These are phyloP conservation scores for Pseudogymnoascus sp. DNA, from an alignment of 2,329 filamentous ascomycete species.

Conservation along the genomic window DNA sequence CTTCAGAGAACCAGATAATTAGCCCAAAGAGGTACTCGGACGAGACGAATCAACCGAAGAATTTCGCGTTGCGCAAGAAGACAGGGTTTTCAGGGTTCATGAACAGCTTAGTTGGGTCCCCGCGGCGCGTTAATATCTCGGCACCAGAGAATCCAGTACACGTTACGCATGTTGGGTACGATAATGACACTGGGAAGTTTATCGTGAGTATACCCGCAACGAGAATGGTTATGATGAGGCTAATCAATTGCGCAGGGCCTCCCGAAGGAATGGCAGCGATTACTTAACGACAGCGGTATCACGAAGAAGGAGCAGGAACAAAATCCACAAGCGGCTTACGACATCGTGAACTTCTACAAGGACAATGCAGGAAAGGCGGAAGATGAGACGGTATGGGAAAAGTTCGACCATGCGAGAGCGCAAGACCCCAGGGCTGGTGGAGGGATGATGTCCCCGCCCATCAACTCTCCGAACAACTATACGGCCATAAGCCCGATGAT, in stretches of 20 bases:
- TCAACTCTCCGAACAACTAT: constrained; percentile 48
- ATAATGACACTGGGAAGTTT: constrained; percentile 92
- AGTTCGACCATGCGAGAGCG: constrained; percentile 81
- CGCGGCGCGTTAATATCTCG: constrained; percentile 90
- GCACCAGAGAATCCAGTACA: constrained; percentile 95
- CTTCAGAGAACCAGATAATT: constrained; percentile 39
- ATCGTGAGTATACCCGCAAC: constrained; percentile 50
- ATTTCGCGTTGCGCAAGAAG: constrained; percentile 64
- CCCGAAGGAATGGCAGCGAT: constrained; percentile 94
- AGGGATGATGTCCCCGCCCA: constrained; percentile 20
- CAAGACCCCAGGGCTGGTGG: constrained; percentile 37
- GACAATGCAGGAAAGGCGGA: constrained; percentile 74
- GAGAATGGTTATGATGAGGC: not conserved
- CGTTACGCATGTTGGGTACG: constrained; percentile 95
- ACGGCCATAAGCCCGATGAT: constrained; percentile 55
- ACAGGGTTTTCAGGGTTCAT: constrained; percentile 83
- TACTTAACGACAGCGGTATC: constrained; percentile 92
- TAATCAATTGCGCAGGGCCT: constrained; percentile 57
- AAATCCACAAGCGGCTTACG: constrained; percentile 89
- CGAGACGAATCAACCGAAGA: constrained; percentile 60
- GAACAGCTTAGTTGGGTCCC: constrained; percentile 74
- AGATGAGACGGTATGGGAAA: constrained; percentile 84
- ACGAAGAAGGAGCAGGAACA: constrained; percentile 92
- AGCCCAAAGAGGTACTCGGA: constrained; percentile 71
- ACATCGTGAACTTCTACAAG: constrained; percentile 96